phyloP scores from a whole-genome alignment of 1,139 yeast genomes.

The Candida sanyaensis region DNA sequence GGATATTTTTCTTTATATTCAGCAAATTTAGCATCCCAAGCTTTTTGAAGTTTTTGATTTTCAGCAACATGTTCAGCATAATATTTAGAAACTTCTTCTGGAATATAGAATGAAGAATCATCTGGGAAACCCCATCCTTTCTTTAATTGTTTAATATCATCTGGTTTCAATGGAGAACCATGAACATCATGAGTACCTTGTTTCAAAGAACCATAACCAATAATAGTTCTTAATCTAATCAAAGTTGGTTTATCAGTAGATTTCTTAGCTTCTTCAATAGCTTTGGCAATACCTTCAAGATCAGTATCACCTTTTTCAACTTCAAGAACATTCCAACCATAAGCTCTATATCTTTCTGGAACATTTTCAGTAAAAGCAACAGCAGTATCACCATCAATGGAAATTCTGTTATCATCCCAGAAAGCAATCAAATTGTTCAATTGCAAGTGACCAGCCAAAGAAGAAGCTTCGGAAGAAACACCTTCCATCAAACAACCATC shows the following conservation, averaged over 20 bases:
- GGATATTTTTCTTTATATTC: constrained; percentile 74
- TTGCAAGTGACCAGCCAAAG: constrained; percentile 95
- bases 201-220: constrained; percentile 89
- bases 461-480: constrained; percentile 90
- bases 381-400: constrained; percentile 93
- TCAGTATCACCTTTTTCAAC: constrained; percentile 85
- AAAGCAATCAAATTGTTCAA: constrained; percentile 92
- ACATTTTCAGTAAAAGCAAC: constrained; percentile 97
- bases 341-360: constrained; percentile 78
- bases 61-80: constrained; percentile 59
- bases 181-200: constrained; percentile 94
- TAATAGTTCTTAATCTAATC: constrained; percentile 86
- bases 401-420: constrained; percentile 97
- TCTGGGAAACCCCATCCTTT: constrained; percentile 87
- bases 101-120: constrained; percentile 73
- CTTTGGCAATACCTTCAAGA: constrained; percentile 68
- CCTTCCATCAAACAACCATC: constrained; percentile 99
- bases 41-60: constrained; percentile 61
- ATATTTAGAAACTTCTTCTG: constrained; percentile 78
- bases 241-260: constrained; percentile 82
- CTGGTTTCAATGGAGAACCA: constrained; percentile 95
- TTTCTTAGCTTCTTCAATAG: constrained; percentile 71
- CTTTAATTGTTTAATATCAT: constrained; percentile 89
- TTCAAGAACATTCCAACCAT: constrained; percentile 90
- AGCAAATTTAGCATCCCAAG: constrained; percentile 71